Evolutionary conservation across 1,284 basidiomycete species (phyloP), one percentile per base, ranked within the genome.

Genomic region (Ceratobasidium sp.): DNA sequence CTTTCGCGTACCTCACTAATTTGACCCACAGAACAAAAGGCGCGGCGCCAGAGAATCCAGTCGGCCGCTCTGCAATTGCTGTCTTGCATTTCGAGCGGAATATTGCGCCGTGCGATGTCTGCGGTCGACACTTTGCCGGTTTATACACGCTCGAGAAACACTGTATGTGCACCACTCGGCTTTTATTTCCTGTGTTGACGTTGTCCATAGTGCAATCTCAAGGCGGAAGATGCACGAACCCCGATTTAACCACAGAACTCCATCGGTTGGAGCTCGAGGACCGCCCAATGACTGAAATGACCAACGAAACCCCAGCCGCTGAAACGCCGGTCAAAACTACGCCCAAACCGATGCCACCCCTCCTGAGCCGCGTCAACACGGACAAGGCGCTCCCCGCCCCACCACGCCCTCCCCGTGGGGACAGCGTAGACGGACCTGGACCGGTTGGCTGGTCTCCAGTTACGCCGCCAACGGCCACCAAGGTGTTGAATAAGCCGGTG

Each of bases 61-160:
- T 69, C 19, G 46, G 66, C 24, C 66, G 66, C 22, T 69, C 66
- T 22, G 66, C 66, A n/a, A 58, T 69, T 43, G 66, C 66, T 14
- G 66, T 69, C 1, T 29, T 69, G 53, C 66, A 69, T 48, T 69
- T 69, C 27, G 66, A 69, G 66, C 51, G 66, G 13, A 69, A 69
- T 58, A 48, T 69, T 58, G 66, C 66, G 11, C 66, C 66, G 8
- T 69, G 66, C n/a, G 66, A 69, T 24, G 39, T n/a, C 22, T 69
- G 66, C 43, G 66, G 66, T 2, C 66, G 66, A 48, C 66, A 69
- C 29, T 69, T 69, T 58, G 66, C 66, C 46, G 66, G 66, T 6
- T 22, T 69, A 8, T 69, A 56, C 29, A 58, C 66, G 14, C 54
- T 69, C 14, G 66, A 69, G 41, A 56, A 58, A 39, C 66, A 69